These are phyloP conservation scores for Lasiosphaeris hirsuta DNA, from an alignment of 495 filamentous ascomycete species.

Conservation along the genomic window DNA sequence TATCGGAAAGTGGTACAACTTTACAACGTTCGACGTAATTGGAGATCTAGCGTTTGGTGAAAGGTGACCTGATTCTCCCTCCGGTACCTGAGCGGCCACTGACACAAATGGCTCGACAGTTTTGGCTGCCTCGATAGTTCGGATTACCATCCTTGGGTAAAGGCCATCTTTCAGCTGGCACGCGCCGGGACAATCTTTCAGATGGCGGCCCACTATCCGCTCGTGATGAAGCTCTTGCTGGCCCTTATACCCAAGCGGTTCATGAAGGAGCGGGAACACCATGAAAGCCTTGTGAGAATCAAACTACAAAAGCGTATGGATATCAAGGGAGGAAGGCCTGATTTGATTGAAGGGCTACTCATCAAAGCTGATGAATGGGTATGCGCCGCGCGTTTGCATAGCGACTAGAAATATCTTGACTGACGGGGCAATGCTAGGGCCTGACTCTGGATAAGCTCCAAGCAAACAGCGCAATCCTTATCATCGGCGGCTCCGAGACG, in stretches of 20 bases:
- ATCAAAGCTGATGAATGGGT: conserved; percentile 46
- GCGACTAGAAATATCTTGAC: background rate
- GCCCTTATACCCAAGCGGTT: background rate
- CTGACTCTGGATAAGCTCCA: conserved; percentile 37
- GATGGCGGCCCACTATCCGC: conserved; percentile 25
- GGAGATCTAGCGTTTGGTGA: conserved; percentile 59
- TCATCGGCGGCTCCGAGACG: conserved; percentile 57
- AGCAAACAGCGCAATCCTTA: conserved; percentile 39
- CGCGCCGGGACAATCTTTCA: conserved; percentile 4
- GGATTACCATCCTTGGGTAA: conserved; percentile 54
- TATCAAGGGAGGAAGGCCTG: conserved; percentile 35
- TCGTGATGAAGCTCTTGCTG: conserved; percentile 18
- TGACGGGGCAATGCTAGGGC: conserved; percentile 23
- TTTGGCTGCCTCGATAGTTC: conserved; percentile 52
- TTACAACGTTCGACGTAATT: conserved; percentile 58
- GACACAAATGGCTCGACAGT: conserved; percentile 16
- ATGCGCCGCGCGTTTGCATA: background rate
- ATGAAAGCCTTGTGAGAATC: conserved; percentile 29
- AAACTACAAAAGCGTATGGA: conserved; percentile 45
- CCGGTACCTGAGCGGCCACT: background rate
- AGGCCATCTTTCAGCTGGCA: conserved; percentile 39
- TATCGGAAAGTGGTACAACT: conserved; percentile 55
- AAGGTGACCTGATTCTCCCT: conserved; percentile 8
- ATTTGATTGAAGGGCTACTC: conserved; percentile 50
- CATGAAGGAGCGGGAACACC: conserved; percentile 6